Evolutionary conservation across 495 filamentous ascomycete species (phyloP).

Genomic region (Bathelium albidoporum): DNA sequence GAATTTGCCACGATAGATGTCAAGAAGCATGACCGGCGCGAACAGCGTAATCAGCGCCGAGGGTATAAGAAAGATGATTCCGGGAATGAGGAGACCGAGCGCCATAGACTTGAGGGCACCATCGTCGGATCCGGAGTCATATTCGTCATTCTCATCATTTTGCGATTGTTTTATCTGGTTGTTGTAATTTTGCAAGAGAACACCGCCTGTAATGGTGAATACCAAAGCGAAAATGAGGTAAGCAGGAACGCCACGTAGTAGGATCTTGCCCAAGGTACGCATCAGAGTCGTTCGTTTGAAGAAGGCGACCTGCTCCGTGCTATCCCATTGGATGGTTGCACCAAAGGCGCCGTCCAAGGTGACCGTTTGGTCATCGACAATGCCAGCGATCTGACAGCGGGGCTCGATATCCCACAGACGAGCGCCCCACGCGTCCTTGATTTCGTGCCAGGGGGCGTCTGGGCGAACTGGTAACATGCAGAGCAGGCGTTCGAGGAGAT

Average conservation of each 20-base stretch:
- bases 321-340: constrained; percentile 31
- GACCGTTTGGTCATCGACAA: constrained; percentile 31
- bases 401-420: constrained; percentile 40
- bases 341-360: constrained; percentile 31
- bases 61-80: not conserved
- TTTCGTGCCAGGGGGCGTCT: constrained; percentile 21
- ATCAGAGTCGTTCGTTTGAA: not conserved
- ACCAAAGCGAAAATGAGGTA: not conserved
- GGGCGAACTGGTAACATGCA: constrained; percentile 27
- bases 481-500: constrained; percentile 36
- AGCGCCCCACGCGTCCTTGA: constrained; percentile 27
- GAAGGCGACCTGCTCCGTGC: not conserved
- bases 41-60: not conserved
- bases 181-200: not conserved
- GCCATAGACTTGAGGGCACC: not conserved
- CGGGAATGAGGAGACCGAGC: not conserved
- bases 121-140: too few relatives aligned
- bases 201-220: not conserved
- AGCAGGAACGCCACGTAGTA: not conserved
- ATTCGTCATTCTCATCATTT: too few relatives aligned
- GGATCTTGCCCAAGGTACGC: not conserved
- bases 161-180: not conserved
- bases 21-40: not conserved
- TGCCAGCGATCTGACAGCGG: constrained; percentile 29
- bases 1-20: constrained; percentile 19